Evolutionary conservation across 495 filamentous ascomycete species (phyloP), one percentile per base, ranked within the genome.

Genomic region (Lophiotrema nucula): DNA sequence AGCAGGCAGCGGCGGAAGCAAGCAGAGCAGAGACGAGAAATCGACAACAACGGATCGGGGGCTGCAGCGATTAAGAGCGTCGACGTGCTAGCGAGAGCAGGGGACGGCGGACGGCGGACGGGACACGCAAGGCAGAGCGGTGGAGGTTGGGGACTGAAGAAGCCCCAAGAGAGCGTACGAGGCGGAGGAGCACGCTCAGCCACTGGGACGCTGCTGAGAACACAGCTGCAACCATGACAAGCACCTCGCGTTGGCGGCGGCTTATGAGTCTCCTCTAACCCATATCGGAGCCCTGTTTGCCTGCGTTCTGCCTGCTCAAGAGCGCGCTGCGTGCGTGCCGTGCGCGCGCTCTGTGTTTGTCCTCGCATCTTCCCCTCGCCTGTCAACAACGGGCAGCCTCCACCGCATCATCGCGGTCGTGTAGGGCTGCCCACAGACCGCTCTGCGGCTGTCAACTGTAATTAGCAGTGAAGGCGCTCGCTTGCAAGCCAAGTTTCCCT

Each of bases 161-260:
- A 22, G 44, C 44, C 44, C 44, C 44, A 47, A 27, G 24, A 13
- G 18, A 47, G 19, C 11, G 44, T 18, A 12, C 44, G 44, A 47
- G 44, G 44, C 44, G 44, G 44, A 47, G 19, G 44, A 50, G 44
- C 42, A 35, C 10, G 41, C 44, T 56, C 52, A 45, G 39, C 38
- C 52, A 55, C 52, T 16, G 12, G n/a, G n/a, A n/a, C n/a, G 27
- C 44, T 42, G 44, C 31, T 38, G 42, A 26, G 26, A 44, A 43
- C 41, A 31, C 53, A 48, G 53, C 44, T 56, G 42, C 27, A 51
- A 48, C 46, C 52, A 54, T 55, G 52, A 55, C 52, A 6, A 38
- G 11, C 8, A 13, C 48, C 16, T 39, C 3, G 28, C 11, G 23
- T 16, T 46, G 25, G 22, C 5, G 2, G 39, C 23, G 16, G 23